Base-by-base conservation (phyloP, 495 filamentous ascomycete species). In the Neurospora tetrasperma region DNA sequence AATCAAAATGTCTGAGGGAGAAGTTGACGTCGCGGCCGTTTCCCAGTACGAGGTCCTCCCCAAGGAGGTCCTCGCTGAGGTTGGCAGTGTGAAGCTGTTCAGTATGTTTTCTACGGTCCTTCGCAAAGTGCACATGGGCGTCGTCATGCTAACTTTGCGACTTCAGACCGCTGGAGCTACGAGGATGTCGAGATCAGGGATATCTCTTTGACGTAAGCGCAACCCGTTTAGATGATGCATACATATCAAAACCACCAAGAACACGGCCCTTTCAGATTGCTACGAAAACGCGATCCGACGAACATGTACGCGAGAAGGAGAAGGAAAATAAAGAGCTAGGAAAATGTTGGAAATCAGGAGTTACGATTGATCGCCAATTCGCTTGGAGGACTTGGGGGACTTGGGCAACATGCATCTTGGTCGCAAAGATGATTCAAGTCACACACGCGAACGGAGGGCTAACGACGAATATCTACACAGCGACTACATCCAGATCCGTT, bases 181-280 rank as follows among this genome's bases (percentile, higher is more conserved):
- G 96, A 98, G 84, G 95, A 98, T 90, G 96, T 99, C 79, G 96
- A 99, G 88, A 96, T 98, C 83, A 89, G 96, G 79, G 96, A 99
- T 82, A 98, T 99, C 86, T 98, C 96, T 75, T 89, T 99, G 87
- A 98, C 96, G 96, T 99, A 94, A 90, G 95, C 82, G 73, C 71
- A 62, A 71, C 42, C 75, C 73, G 62, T 66, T 14, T 31, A 38
- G 27, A 66, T 66, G 54, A 66, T 66, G 54, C 23, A 66, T 7
- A 62, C 10, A 11, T 8, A 39, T 4, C 11, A 35, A 3, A 16
- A 18, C 31, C 23, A 66, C 54, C 10, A 18, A 66, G 54, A 35
- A 18, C 14, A 66, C 27, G 54, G 10, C 5, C 54, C 14, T 23
- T 14, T 18, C 27, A 66, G 54, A 66, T 38, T 66, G 14, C 27